Evolutionary conservation across 495 filamentous ascomycete genomes (phyloP).

Genomic region (Neurospora sp.): DNA sequence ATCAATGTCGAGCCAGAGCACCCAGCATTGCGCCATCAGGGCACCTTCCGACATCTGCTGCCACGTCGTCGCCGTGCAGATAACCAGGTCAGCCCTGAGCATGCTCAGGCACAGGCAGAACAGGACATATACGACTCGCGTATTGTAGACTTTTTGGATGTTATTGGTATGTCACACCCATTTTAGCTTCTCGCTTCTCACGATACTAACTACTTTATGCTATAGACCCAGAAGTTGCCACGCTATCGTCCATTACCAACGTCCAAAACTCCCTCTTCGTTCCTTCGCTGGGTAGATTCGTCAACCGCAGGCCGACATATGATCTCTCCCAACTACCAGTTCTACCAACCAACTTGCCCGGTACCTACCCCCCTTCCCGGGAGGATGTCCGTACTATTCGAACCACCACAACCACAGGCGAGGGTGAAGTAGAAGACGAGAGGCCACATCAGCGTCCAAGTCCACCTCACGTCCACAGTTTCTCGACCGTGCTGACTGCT

Average conservation of each 20-base stretch:
- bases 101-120: constrained; percentile 11
- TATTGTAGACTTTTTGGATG: constrained; percentile 60
- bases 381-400: constrained; percentile 3
- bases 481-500: constrained; percentile 35
- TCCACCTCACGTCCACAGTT: constrained; percentile 20
- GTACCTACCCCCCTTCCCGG: constrained; percentile 13
- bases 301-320: constrained; percentile 68
- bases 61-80: constrained; percentile 2
- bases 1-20: neutral
- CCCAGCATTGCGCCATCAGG: neutral
- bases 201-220: neutral
- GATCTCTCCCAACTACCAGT: constrained; percentile 43
- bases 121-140: constrained; percentile 39
- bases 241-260: constrained; percentile 65
- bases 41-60: neutral
- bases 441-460: neutral
- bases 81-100: neutral
- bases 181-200: neutral
- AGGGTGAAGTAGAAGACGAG: neutral
- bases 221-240: constrained; percentile 63
- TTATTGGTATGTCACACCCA: constrained; percentile 46
- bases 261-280: constrained; percentile 72
- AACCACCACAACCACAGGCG: neutral
- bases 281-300: constrained; percentile 52
- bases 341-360: constrained; percentile 3